Evolutionary conservation across 2,329 filamentous ascomycete species (phyloP), one percentile per base, ranked within the genome.

Genomic region (Pyrenophora tritici-repentis): DNA sequence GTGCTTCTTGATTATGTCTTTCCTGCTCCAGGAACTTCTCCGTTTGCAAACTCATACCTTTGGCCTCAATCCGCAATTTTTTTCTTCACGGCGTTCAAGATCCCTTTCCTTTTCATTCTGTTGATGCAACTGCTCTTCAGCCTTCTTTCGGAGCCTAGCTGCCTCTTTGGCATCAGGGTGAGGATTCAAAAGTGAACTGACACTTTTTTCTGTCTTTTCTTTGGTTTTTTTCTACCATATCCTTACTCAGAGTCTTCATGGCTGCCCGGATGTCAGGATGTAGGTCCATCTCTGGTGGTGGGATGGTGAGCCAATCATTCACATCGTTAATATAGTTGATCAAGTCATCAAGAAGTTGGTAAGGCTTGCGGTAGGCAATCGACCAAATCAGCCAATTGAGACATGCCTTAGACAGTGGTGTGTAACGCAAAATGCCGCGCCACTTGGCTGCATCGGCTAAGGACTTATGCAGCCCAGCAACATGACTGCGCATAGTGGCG

Each of bases 341-440:
- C 2, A 55, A 34, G 14, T 41, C 34, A 3, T 14, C 20, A 6
- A 52, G 20, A 5, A 31, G 12, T 1, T 29, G 42, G 13, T 36
- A 33, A 1, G 42, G 37, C 12, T 26, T 31, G 8, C 39, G 16
- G 8, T 31, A 12, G 1, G 24, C n/a, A n/a, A 51, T 33, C 18
- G 42, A 14, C 14, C 36, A n/a, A 18, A 31, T 43, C 31, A 55
- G 20, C 8, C 12, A 14, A 22, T 33, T 36, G 8, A 55, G 42
- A 16, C 31, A 32, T 4, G 42, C 18, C 9, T 18, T 41, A 4
- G 52, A 43, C 12, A 55, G 24, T 10, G 47, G 47, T 9, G 40
- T 40, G 18, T 55, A 55, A 12, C 43, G 47, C 13, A 52, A 31
- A 20, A 55, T 37, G 14, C 17, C 32, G 16, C 47, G 43, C 48